Conservation (phyloP, 2,329 filamentous ascomycete species). For the Hypoxylon sp. region DNA sequence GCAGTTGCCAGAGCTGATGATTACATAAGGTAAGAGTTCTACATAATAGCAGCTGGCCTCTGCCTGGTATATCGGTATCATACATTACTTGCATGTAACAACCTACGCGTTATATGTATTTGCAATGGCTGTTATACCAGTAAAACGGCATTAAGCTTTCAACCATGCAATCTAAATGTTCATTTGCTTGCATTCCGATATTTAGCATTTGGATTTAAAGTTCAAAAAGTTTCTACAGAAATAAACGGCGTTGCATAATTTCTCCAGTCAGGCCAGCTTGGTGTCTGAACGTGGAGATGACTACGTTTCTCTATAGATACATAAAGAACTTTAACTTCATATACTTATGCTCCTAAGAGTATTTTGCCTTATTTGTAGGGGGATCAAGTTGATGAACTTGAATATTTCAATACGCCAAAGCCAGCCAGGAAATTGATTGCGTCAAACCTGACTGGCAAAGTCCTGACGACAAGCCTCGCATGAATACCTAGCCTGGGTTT, state of each 20-base stretch:
- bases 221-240: not conserved
- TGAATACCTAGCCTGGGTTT: not conserved
- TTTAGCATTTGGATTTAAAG: not conserved
- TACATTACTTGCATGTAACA: too few relatives aligned
- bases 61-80: too few relatives aligned
- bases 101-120: not conserved
- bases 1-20: constrained; percentile 3
- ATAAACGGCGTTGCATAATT: too few relatives aligned
- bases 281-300: too few relatives aligned
- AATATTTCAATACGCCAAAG: not conserved
- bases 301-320: too few relatives aligned
- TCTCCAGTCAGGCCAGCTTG: too few relatives aligned
- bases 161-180: too few relatives aligned
- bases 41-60: too few relatives aligned
- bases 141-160: not conserved
- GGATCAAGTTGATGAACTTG: not conserved
- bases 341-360: not conserved
- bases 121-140: not conserved
- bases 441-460: not conserved
- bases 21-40: not conserved
- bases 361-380: not conserved
- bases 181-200: not conserved
- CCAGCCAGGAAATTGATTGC: not conserved
- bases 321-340: not conserved
- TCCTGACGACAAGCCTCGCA: not conserved